Evolutionary conservation across 2,329 filamentous ascomycete genomes (phyloP), one percentile per base, ranked within the genome.

Genomic region (Ophiostoma novo-ulmi): DNA sequence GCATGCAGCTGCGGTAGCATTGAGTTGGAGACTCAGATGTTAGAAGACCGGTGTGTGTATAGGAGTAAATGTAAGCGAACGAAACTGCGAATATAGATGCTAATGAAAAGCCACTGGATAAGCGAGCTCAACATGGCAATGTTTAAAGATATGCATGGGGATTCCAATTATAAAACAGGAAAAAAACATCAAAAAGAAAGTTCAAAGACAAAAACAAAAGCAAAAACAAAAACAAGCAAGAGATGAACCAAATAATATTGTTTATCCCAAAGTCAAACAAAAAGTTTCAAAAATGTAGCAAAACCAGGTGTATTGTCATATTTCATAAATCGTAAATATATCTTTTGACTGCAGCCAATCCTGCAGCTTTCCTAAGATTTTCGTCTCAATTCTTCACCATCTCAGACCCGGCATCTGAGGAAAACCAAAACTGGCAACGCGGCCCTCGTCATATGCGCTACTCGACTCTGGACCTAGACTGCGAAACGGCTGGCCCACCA

Each of bases 401-500:
- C 44, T n/a, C 44, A 48, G 44, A n/a, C 44, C 44, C 44, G 5
- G n/a, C 2, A 20, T 48, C 44, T 20, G 44, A 20, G 44, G 35
- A 63, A 63, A 13, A 7, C 14, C 58, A 63, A 17, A 3, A 36
- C 22, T 10, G 5, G 8, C 52, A 26, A 4, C 8, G 10, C 20
- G 10, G 52, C 11, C 52, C 20, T 55, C 52, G 22, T 14, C n/a
- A 31, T 61, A 20, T 26, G 52, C n/a, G 31, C 64, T 39, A 10
- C 36, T 20, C 38, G 20, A 2, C n/a, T 44, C 64, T 26, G 52
- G 1, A 5, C 20, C 36, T 20, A 71, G 64, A 36, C 58, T 67
- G 38, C 70, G 52, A 31, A 74, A 75, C 1, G 74, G 74, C 26
- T 70, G 71, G 52, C 72, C 72, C 13, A 75, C 41, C 72, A 73